Percentiles rank a stretch among this genome's conserved stretches.
Conservation (phyloP, 352 stramenopile genomes). For the Pythium oligandrum region DNA sequence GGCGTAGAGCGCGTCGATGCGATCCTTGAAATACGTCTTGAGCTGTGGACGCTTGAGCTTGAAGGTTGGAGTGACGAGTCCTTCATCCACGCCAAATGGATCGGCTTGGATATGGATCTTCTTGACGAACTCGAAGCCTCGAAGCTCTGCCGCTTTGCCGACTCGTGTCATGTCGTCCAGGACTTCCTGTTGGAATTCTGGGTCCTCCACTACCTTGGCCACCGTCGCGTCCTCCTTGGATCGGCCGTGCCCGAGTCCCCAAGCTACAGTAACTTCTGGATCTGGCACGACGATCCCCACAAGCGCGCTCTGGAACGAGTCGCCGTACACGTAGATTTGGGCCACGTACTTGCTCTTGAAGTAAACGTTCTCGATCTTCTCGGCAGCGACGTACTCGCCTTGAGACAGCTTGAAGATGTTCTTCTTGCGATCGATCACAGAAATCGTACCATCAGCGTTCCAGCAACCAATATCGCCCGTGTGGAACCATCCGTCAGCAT, state of each 20-base stretch:
- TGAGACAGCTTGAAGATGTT: slow-evolving; percentile 90
- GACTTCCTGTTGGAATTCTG: slow-evolving; percentile 55
- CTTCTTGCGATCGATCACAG: slow-evolving; percentile 85
- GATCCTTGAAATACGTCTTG: slow-evolving; percentile 37
- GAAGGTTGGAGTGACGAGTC: slow-evolving; percentile 92
- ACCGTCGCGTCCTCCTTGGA: slow-evolving; percentile 24
- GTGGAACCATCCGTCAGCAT: slow-evolving; percentile 91
- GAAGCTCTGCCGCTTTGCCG: slow-evolving; percentile 56
- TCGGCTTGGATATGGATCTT: slow-evolving; percentile 82
- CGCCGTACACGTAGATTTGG: slow-evolving; percentile 93
- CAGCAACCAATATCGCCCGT: slow-evolving; percentile 93
- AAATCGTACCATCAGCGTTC: slow-evolving; percentile 86
- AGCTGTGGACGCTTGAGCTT: slow-evolving; percentile 90
- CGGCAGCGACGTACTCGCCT: slow-evolving; percentile 93
- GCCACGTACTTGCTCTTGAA: slow-evolving; percentile 84
- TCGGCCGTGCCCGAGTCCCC: slow-evolving; percentile 19
- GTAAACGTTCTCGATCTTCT: slow-evolving; percentile 96
- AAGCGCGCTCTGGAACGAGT: slow-evolving; percentile 89
- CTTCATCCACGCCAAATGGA: slow-evolving; percentile 88
- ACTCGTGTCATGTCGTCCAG: slow-evolving; percentile 61
- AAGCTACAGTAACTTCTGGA: slow-evolving; percentile 17
- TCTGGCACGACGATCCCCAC: slow-evolving; percentile 90
- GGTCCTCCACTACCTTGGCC: slow-evolving; percentile 36
- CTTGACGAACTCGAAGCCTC: slow-evolving; percentile 92
- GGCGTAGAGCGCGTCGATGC: slow-evolving; percentile 54